Conservation (phyloP, 768 basidiomycete genomes). For the Collybia sp. region DNA sequence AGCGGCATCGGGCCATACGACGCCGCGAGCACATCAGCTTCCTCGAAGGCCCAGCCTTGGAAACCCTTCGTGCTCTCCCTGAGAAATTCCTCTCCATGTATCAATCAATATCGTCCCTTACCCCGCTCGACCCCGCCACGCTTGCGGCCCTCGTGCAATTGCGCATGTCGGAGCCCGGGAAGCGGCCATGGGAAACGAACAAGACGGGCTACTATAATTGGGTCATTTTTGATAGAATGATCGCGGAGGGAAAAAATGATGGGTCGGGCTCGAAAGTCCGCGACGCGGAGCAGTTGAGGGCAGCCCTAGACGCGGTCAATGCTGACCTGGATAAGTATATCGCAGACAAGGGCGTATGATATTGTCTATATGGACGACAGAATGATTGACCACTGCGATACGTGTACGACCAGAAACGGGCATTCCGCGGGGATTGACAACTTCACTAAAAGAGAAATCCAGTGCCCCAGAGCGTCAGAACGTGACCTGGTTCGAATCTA, state of each 20-base stretch:
- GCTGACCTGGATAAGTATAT: too few species aligned
- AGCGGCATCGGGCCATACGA: slow-evolving; percentile 40
- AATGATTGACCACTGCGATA: too few species aligned
- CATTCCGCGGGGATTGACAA: too few species aligned
- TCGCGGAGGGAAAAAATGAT: slow-evolving; percentile 11
- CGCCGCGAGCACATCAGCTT: slow-evolving; percentile 39
- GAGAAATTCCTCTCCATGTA: slow-evolving; percentile 39
- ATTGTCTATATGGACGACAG: too few species aligned
- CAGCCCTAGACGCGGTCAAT: too few species aligned
- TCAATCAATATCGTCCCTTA: slow-evolving; percentile 40
- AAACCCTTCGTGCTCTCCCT: slow-evolving; percentile 34
- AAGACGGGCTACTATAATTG: slow-evolving; percentile 74
- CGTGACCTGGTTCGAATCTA: too few species aligned
- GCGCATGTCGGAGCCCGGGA: slow-evolving; percentile 49
- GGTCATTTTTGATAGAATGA: slow-evolving; percentile 58
- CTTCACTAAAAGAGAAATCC: too few species aligned
- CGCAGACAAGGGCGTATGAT: slow-evolving; percentile 21
- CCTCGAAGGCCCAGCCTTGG: slow-evolving; percentile 35
- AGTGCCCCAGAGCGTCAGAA: too few species aligned
- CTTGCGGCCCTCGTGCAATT: slow-evolving; percentile 32
- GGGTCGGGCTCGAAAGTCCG: slow-evolving; percentile 15
- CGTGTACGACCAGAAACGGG: too few species aligned
- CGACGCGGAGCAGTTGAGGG: too few species aligned
- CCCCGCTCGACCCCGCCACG: slow-evolving; percentile 33
- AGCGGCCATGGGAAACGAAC: slow-evolving; percentile 75